Conservation (phyloP, 2,329 filamentous ascomycete genomes). For the Penicillium sp. region DNA sequence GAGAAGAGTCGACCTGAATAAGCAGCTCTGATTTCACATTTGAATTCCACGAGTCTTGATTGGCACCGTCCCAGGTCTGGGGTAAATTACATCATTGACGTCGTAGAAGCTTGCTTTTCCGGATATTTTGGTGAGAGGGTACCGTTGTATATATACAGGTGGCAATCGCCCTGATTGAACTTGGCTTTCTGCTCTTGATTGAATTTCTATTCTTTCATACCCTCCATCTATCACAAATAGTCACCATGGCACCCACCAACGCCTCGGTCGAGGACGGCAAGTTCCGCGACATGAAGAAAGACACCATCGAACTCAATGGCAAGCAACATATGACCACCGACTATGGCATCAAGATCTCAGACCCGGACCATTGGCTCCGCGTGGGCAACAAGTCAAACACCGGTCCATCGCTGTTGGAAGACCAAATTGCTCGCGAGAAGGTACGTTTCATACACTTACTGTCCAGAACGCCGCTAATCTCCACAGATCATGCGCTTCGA, state of each 20-base stretch:
- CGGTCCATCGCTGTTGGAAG: slow-evolving; percentile 69
- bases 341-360: slow-evolving; percentile 69
- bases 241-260: slow-evolving; percentile 15
- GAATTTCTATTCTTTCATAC: neutral
- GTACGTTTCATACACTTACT: slow-evolving; percentile 38
- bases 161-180: neutral
- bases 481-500: slow-evolving; percentile 63
- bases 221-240: neutral
- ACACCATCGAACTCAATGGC: slow-evolving; percentile 59
- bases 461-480: neutral
- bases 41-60: neutral
- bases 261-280: slow-evolving; percentile 44
- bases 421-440: slow-evolving; percentile 71
- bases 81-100: slow-evolving; percentile 16
- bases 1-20: slow-evolving; percentile 2
- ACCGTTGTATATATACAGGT: neutral
- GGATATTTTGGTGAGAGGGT: neutral
- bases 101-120: neutral
- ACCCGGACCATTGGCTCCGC: slow-evolving; percentile 76
- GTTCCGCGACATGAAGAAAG: slow-evolving; percentile 58
- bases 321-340: slow-evolving; percentile 69
- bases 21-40: slow-evolving; percentile 1
- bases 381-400: slow-evolving; percentile 60
- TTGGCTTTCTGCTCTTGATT: neutral
- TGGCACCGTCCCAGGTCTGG: neutral